phyloP scores from a whole-genome alignment of 1,284 basidiomycete species.

The Sporisorium exsertum region DNA sequence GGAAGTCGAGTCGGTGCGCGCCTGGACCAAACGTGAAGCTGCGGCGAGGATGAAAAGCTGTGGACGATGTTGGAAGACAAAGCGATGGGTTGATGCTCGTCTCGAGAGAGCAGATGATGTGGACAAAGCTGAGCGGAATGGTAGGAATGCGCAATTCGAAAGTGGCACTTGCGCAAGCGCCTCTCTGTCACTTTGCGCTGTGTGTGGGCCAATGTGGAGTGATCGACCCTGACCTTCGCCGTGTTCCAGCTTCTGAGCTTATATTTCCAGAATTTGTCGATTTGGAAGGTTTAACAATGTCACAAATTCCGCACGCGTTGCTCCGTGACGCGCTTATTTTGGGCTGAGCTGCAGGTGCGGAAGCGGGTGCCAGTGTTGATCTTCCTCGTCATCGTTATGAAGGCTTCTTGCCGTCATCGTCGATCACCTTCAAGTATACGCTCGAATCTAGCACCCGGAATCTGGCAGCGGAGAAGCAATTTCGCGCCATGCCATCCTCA shows the following conservation, averaged over 20 bases:
- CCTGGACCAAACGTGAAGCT: background rate
- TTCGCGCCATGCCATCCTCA: conserved; percentile 26
- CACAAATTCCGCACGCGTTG: conserved; percentile 24
- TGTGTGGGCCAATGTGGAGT: conserved; percentile 28
- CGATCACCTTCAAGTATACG: conserved; percentile 5
- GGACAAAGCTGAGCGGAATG: background rate
- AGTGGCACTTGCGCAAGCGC: conserved; percentile 47
- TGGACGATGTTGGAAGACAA: background rate
- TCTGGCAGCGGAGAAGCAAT: background rate
- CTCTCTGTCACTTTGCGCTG: conserved; percentile 17
- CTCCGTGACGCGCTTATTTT: conserved; percentile 19
- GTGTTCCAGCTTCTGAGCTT: conserved; percentile 20
- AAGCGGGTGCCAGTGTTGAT: no score
- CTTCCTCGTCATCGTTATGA: conserved; percentile 13
- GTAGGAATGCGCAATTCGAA: conserved; percentile 17
- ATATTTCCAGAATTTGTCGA: background rate
- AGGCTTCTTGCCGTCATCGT: background rate
- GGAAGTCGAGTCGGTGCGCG: background rate
- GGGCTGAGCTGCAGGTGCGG: background rate
- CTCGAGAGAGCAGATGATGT: background rate
- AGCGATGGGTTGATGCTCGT: background rate
- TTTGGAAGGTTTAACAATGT: conserved; percentile 12
- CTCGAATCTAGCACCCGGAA: background rate
- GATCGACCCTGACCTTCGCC: conserved; percentile 29
- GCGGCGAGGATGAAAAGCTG: background rate